Evolutionary conservation across 2,329 filamentous ascomycete genomes (phyloP), one percentile per base, ranked within the genome.

Genomic region (Exophiala phaeomuriformis): DNA sequence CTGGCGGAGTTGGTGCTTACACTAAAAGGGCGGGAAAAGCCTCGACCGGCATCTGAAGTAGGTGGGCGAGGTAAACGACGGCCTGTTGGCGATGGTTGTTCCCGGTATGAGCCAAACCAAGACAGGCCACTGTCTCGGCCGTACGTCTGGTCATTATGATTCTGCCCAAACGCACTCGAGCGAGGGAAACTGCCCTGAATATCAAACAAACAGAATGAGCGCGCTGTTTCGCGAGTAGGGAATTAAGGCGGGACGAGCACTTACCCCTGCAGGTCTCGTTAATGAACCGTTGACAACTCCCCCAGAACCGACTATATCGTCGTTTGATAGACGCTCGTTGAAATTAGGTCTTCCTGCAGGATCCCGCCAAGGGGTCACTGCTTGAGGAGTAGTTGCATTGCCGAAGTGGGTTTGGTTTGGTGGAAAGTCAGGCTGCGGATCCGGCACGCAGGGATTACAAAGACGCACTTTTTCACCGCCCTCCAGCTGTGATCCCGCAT

Each of bases 381-480:
- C 50, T 27, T 35, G 51, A 29, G 32, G 37, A 33, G 48, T 12
- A 33, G 30, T 6, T 30, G 49, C 45, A 30, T 45, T 42, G 10
- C 29, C 33, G 4, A 44, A 28, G 28, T 43, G 44, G 33, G 45
- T 46, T 31, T 57, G 54, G 50, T 49, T 40, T 33, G 53, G 37
- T 5, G 49, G 37, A 5, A 79, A 80, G 51, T 77, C 75, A 35
- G 77, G 77, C 57, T 84, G 83, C 12, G 81, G 84, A 69, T 86
- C 83, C 35, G 84, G 84, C 7, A 87, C 84, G 65, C 84, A 87
- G 8, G 84, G 84, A 63, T 86, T 86, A 70, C 84, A 87, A 6
- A 87, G 77, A 55, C 84, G 77, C 35, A 87, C 84, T 66, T 82
- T 79, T 64, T 84, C 82, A 32, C 83, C 83, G 49, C 83, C 83